Conservation (phyloP, 768 basidiomycete species). For the Erythrobasidium yunnanense region DNA sequence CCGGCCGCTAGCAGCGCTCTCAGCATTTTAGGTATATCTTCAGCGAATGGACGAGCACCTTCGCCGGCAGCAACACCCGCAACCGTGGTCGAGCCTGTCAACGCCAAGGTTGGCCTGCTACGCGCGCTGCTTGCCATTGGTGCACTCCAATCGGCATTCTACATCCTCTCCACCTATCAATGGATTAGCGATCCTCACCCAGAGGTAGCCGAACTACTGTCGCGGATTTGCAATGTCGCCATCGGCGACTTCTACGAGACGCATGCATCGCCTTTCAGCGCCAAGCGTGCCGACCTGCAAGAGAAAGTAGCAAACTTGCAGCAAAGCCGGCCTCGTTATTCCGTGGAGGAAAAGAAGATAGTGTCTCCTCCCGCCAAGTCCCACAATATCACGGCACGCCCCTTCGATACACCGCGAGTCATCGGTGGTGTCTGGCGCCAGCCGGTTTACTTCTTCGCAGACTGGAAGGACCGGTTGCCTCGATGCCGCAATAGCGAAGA, state of each 20-base stretch:
- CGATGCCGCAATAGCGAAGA: slow-evolving; percentile 50
- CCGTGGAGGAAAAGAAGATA: slow-evolving; percentile 36
- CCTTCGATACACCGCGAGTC: background rate
- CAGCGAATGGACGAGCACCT: background rate
- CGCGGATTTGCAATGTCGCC: slow-evolving; percentile 62
- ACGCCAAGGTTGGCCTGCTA: slow-evolving; percentile 72
- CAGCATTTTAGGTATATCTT: slow-evolving; percentile 1
- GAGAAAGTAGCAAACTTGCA: background rate
- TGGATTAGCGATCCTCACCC: slow-evolving; percentile 72
- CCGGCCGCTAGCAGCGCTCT: background rate
- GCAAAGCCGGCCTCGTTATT: slow-evolving; percentile 2
- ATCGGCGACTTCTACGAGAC: slow-evolving; percentile 55
- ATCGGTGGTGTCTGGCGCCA: slow-evolving; percentile 1
- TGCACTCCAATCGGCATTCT: slow-evolving; percentile 63
- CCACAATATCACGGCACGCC: slow-evolving; percentile 8
- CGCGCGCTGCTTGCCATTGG: slow-evolving; percentile 75
- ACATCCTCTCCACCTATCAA: slow-evolving; percentile 68
- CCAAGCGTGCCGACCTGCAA: slow-evolving; percentile 51
- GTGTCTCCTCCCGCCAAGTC: background rate
- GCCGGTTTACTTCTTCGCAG: slow-evolving; percentile 35
- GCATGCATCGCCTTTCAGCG: slow-evolving; percentile 12
- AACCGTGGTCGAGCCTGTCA: slow-evolving; percentile 38
- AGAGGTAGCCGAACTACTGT: slow-evolving; percentile 73
- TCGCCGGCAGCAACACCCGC: background rate
- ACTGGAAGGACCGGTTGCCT: slow-evolving; percentile 31